Evolutionary conservation across 108 stramenopile species (phyloP), one percentile per base, ranked within the genome.

Genomic region (Mediolabrus comicus): DNA sequence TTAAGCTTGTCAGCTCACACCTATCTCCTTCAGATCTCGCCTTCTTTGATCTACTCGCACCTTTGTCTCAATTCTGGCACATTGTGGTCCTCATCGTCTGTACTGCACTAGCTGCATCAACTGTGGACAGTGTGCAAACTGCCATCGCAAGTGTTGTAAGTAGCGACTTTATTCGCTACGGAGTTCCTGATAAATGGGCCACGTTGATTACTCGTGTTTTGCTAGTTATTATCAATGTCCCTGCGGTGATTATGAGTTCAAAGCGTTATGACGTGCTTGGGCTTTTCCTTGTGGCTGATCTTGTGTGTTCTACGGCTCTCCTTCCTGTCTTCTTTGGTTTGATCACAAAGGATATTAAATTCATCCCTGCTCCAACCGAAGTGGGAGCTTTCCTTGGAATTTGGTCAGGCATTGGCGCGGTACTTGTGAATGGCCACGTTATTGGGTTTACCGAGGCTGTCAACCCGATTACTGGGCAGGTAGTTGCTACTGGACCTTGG

Each of bases 271-370:
- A 89, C 59, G 91, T 92, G 46, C 67, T 92, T 39, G 68, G 74
- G 22, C 77, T 92, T 13, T 92, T 92, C 71, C 74, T 92, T 49
- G 88, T 92, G 9, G 91, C 91, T 33, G 91, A 92, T 79, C 70
- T 92, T 24, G 91, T 92, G 8, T 92, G 91, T 49, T 86, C 85
- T 38, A 87, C 85, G n/a, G 65, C 75, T 25, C 86, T 89, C 25
- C 68, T 89, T 9, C 91, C 91, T n/a, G 70, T 86, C 55, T 92
- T 86, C 59, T 60, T 89, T 10, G 91, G 91, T 14, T 32, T 92
- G 52, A 81, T 84, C 14, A 84, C 77, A 8, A 59, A 85, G 38
- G 86, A 88, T 63, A 34, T 35, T 46, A 77, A 82, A 17, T 58
- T 84, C 34, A 61, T 92, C 59, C 68, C 76, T 29, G 86, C 91